A percentile compares a stretch with the other conserved stretches of the same genome.
phyloP scores from a whole-genome alignment of 1,139 yeast species.

The Saccharomyces pastorianus region DNA sequence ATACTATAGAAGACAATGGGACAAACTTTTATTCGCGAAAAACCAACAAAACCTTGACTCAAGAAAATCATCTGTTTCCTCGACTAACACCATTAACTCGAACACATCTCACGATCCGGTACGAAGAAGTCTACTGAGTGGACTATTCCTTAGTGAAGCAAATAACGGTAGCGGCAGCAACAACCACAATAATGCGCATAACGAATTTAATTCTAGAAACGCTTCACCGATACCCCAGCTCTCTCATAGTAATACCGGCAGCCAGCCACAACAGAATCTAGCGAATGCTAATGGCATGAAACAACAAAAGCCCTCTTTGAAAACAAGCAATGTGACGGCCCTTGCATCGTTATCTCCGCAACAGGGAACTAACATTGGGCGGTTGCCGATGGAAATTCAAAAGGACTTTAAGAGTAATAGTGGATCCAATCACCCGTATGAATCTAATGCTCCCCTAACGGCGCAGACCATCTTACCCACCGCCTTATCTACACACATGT shows the following conservation, averaged over 20 bases:
- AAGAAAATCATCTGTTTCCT: slow-evolving; percentile 2
- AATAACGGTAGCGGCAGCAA: slow-evolving; percentile 14
- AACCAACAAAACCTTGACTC: slow-evolving; percentile 5
- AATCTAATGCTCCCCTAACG: slow-evolving; percentile 46
- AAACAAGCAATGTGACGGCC: slow-evolving; percentile 26
- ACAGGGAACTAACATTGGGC: slow-evolving; percentile 1
- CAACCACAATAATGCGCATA: slow-evolving; percentile 15
- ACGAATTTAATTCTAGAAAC: neutral
- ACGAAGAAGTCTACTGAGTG: slow-evolving; percentile 64
- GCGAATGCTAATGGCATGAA: neutral
- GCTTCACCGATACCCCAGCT: neutral
- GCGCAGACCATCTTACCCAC: slow-evolving; percentile 46
- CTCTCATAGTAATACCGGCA: neutral
- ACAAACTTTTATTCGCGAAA: slow-evolving; percentile 24
- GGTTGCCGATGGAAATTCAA: slow-evolving; percentile 5
- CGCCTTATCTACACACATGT: slow-evolving; percentile 48
- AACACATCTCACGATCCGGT: neutral
- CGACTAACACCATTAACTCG: neutral
- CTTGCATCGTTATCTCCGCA: slow-evolving; percentile 28
- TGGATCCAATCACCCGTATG: slow-evolving; percentile 31
- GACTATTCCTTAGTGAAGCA: slow-evolving; percentile 51
- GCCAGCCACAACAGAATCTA: slow-evolving; percentile 2
- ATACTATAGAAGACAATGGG: slow-evolving; percentile 30
- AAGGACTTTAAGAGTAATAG: slow-evolving; percentile 6
- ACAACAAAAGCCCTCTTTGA: slow-evolving; percentile 12